phyloP scores from a whole-genome alignment of 352 stramenopile genomes.

The Phytophthora brassicae region DNA sequence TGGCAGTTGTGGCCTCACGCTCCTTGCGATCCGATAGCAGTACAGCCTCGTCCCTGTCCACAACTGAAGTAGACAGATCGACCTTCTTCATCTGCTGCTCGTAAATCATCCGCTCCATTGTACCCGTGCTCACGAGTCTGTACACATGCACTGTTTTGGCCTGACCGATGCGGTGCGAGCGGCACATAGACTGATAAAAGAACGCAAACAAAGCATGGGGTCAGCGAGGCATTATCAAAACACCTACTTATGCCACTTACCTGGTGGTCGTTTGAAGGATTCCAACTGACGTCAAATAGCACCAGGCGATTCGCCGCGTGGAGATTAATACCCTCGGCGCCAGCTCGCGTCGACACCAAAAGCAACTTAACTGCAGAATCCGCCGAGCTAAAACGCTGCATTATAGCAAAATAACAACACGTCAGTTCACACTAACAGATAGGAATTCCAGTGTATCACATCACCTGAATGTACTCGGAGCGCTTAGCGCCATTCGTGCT shows the following conservation, averaged over 20 bases:
- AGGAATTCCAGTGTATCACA: neutral
- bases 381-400: slow-evolving; percentile 61
- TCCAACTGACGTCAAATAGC: slow-evolving; percentile 92
- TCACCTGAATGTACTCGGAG: slow-evolving; percentile 85
- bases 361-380: slow-evolving; percentile 65
- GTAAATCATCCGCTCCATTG: slow-evolving; percentile 93
- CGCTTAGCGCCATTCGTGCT: slow-evolving; percentile 73
- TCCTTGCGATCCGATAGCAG: slow-evolving; percentile 2
- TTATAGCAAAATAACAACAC: slow-evolving; percentile 3
- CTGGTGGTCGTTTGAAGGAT: slow-evolving; percentile 90
- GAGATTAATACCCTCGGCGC: slow-evolving; percentile 89
- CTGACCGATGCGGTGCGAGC: slow-evolving; percentile 90
- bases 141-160: slow-evolving; percentile 91
- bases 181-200: slow-evolving; percentile 86
- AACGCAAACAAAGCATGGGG: slow-evolving; percentile 3
- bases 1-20: neutral
- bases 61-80: slow-evolving; percentile 71
- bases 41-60: slow-evolving; percentile 50
- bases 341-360: slow-evolving; percentile 77
- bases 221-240: neutral
- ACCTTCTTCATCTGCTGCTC: slow-evolving; percentile 90
- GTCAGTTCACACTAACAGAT: neutral
- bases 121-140: slow-evolving; percentile 90
- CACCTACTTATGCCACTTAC: slow-evolving; percentile 25
- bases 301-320: slow-evolving; percentile 90